A percentile compares a stretch with the other conserved stretches of the same genome.
phyloP scores from a whole-genome alignment of 1,284 basidiomycete genomes.

The Cryptococcus hybrid region DNA sequence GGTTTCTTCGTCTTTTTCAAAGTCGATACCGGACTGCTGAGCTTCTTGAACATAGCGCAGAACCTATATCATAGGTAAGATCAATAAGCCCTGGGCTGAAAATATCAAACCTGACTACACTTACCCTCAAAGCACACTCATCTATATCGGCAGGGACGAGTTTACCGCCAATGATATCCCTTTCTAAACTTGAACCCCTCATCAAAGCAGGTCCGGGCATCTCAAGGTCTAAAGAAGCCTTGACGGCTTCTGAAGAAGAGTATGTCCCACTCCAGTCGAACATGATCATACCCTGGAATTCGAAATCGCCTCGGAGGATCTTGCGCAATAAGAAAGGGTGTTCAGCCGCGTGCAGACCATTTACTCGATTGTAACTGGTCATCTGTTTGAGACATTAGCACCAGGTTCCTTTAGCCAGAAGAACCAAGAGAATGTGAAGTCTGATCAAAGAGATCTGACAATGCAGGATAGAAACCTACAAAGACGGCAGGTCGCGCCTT shows the following conservation, averaged over 20 bases:
- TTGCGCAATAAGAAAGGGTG: too few species aligned
- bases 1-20: conserved; percentile 25
- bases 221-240: conserved; percentile 74
- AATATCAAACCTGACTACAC: too few species aligned
- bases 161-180: conserved; percentile 64
- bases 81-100: too few species aligned
- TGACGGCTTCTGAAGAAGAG: conserved; percentile 63
- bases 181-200: conserved; percentile 53
- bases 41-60: conserved; percentile 28
- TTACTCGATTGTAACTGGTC: conserved; percentile 57
- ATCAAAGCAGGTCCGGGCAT: conserved; percentile 39
- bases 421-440: too few species aligned
- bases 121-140: too few species aligned
- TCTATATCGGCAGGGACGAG: conserved; percentile 2
- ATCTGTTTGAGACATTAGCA: conserved; percentile 8
- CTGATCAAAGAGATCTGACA: too few species aligned
- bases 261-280: conserved; percentile 74
- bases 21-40: neutral
- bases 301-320: too few species aligned
- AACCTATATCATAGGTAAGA: conserved; percentile 9
- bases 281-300: conserved; percentile 44
- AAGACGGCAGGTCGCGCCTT: too few species aligned
- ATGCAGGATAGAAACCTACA: too few species aligned
- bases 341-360: conserved; percentile 60
- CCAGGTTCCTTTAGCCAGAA: too few species aligned